These are phyloP conservation scores for Colletotrichum limetticola DNA, from an alignment of 2,329 filamentous ascomycete species.

Conservation along the genomic window DNA sequence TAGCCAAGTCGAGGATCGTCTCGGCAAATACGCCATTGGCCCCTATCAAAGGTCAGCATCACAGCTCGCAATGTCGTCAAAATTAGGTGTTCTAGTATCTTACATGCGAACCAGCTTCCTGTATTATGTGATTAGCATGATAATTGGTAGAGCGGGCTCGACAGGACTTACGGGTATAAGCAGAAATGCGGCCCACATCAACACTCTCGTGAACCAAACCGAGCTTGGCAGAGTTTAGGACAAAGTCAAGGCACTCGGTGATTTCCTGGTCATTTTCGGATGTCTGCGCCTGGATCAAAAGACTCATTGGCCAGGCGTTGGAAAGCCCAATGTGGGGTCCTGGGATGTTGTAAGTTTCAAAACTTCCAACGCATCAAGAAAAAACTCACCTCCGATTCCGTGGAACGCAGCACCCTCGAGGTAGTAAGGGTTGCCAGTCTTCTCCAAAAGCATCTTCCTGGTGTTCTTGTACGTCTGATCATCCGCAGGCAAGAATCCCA, in stretches of 20 bases:
- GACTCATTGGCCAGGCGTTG: conserved; percentile 97
- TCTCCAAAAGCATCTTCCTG: conserved; percentile 78
- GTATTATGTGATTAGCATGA: conserved; percentile 4
- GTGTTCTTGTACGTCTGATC: conserved; percentile 89
- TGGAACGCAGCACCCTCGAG: conserved; percentile 80
- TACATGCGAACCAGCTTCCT: conserved; percentile 90
- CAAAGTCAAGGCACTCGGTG: conserved; percentile 73
- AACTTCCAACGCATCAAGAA: neutral
- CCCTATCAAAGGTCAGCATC: conserved; percentile 56
- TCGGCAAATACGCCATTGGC: conserved; percentile 96
- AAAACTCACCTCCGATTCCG: conserved; percentile 82
- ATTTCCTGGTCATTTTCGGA: conserved; percentile 88
- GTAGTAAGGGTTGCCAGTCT: conserved; percentile 87
- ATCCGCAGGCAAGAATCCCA: conserved; percentile 75
- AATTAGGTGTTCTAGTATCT: conserved; percentile 35
- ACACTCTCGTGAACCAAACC: conserved; percentile 94
- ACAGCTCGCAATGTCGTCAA: too few relatives aligned
- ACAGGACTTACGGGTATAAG: conserved; percentile 75
- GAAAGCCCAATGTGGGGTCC: conserved; percentile 81
- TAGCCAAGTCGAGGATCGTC: conserved; percentile 89
- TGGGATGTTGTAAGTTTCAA: conserved; percentile 13
- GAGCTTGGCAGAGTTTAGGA: conserved; percentile 78
- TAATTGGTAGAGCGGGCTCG: neutral
- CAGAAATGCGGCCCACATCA: conserved; percentile 73
- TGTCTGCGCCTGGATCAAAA: conserved; percentile 92